phyloP scores from a whole-genome alignment of 2,329 filamentous ascomycete genomes.

The Tolypocladium sp. region DNA sequence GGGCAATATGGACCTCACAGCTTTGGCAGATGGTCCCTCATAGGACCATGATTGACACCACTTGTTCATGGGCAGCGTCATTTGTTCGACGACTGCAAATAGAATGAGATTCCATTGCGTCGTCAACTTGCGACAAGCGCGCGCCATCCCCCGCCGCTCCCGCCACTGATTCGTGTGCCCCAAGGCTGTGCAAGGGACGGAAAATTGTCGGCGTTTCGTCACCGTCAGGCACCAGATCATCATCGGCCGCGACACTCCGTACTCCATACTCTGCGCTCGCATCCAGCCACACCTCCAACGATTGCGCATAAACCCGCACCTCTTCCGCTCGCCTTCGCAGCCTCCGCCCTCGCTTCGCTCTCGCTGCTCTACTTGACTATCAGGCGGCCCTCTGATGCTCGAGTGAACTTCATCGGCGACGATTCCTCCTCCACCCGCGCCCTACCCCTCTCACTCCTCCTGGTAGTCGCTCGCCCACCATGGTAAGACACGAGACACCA shows the following conservation, averaged over 20 bases:
- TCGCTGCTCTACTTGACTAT: background rate
- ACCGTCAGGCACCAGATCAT: slow-evolving; percentile 19
- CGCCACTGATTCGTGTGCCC: slow-evolving; percentile 13
- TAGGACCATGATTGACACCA: background rate
- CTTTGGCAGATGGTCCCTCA: background rate
- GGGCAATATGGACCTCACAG: background rate
- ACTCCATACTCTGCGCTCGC: slow-evolving; percentile 4
- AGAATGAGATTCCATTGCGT: background rate
- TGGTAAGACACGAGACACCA: slow-evolving; percentile 18
- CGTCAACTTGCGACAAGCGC: background rate
- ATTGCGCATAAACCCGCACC: background rate
- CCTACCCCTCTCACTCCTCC: slow-evolving; percentile 5
- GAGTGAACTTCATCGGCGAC: slow-evolving; percentile 10
- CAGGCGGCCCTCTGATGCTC: slow-evolving; percentile 14
- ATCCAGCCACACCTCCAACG: background rate
- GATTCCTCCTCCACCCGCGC: background rate
- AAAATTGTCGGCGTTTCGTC: slow-evolving; percentile 26
- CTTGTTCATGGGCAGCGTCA: background rate
- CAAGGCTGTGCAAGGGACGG: slow-evolving; percentile 20
- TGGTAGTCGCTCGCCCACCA: slow-evolving; percentile 11
- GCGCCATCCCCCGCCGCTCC: slow-evolving; percentile 11
- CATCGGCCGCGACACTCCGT: slow-evolving; percentile 1
- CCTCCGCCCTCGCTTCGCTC: background rate
- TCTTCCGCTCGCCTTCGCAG: background rate
- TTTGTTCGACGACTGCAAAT: background rate